Evolutionary conservation across 2,329 filamentous ascomycete species (phyloP), one percentile per base, ranked within the genome.

Genomic region (Torrubiellomyces zombiae): DNA sequence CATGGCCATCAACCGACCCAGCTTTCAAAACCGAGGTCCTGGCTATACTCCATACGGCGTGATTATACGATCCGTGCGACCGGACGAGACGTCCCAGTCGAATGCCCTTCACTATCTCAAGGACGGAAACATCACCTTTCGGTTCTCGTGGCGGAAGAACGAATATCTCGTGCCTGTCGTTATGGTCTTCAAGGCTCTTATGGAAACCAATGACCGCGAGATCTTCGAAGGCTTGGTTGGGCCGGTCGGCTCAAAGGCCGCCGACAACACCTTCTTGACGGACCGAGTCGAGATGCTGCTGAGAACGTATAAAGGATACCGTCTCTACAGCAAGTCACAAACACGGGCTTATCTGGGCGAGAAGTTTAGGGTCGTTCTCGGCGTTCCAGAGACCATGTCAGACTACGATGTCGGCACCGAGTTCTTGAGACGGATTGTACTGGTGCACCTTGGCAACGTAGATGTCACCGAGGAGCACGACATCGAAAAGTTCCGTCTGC

Each of bases 1-100:
- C 25, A 79, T 94, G 69, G 86, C 86, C 23, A 94, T 95, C 48
- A 69, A 81, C 39, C 79, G 89, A 45, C 75, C 77, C 24, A 92
- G 85, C 38, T 98, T 95, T 56, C 67, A 70, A 35, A 85, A 81
- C 42, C 75, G 89, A 56, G 89, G 89, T 18, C 63, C 75, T 12
- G 68, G 79, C 32, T 98, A 94, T 55, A 91, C 83, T 8, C 76
- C 79, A 30, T 89, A 72, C 43, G 89, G 83, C 61, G 78, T 95
- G 29, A 80, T 92, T 42, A 73, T 94, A 37, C 75, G 89, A 53
- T 91, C 77, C 3, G 83, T 94, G 28, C 73, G 89, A 30, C 85
- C 85, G n/a, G 89, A 98, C 52, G 83, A 98, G 55, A 94, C 86
- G 7, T 94, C 85, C 16, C 86, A 95, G 52, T 95, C 86, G 18